phyloP scores from a whole-genome alignment of 192 early-diverging fungal species.

The Radiomyces spectabilis region DNA sequence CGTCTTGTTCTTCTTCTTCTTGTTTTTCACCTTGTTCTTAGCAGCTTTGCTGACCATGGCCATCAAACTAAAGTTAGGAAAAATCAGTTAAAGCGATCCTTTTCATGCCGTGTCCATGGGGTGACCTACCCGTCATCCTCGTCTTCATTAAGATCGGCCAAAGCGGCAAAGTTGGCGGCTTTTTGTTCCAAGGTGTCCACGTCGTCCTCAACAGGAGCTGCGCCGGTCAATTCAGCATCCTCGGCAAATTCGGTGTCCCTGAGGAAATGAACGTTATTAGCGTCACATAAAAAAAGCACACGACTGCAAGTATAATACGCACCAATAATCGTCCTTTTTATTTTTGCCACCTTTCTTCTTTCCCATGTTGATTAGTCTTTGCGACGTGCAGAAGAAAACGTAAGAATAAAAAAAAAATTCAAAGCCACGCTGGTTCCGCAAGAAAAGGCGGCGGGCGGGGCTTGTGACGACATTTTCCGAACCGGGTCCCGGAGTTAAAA shows the following conservation, averaged over 20 bases:
- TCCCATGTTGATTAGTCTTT: slow-evolving; percentile 28
- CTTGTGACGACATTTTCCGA: too few relatives aligned
- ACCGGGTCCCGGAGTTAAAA: too few relatives aligned
- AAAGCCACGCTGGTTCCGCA: not conserved
- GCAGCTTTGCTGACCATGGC: slow-evolving; percentile 41
- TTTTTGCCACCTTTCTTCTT: slow-evolving; percentile 51
- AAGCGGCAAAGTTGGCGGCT: slow-evolving; percentile 2
- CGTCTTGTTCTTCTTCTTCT: slow-evolving; percentile 17
- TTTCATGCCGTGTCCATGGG: not conserved
- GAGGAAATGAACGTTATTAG: too few relatives aligned
- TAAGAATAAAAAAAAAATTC: not conserved
- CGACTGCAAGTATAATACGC: not conserved
- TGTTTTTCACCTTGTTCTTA: slow-evolving; percentile 46
- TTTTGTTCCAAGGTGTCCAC: slow-evolving; percentile 14
- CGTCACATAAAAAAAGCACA: not conserved
- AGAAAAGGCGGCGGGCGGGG: too few relatives aligned
- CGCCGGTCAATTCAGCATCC: slow-evolving; percentile 34
- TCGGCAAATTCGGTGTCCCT: slow-evolving; percentile 50
- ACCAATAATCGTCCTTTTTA: slow-evolving; percentile 54
- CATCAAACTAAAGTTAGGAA: slow-evolving; percentile 19
- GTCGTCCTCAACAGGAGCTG: slow-evolving; percentile 16
- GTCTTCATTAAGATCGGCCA: slow-evolving; percentile 26
- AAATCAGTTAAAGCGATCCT: not conserved
- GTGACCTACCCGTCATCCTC: slow-evolving; percentile 35
- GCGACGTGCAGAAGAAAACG: not conserved